Evolutionary conservation across 2,329 filamentous ascomycete species (phyloP).

Genomic region (Zymoseptoria passerinii): DNA sequence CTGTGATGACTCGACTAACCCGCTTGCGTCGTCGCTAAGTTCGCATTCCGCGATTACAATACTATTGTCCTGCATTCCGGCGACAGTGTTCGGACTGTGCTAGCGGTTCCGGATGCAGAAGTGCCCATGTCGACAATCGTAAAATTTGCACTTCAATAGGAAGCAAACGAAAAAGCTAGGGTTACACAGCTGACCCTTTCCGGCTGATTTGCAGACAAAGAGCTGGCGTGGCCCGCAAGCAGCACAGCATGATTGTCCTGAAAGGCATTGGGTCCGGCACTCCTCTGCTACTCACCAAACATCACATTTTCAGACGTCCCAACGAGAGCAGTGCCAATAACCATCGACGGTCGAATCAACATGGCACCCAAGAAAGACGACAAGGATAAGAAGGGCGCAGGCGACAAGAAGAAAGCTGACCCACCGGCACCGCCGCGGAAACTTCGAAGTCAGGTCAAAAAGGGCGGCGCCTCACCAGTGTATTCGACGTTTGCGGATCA

Average conservation of each 20-base stretch:
- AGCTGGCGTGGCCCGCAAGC: not conserved
- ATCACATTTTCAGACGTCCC: not conserved
- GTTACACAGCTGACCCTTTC: not conserved
- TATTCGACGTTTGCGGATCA: not conserved
- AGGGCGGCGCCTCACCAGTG: not conserved
- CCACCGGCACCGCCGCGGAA: not conserved
- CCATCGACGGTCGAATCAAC: not conserved
- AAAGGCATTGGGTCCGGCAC: not conserved
- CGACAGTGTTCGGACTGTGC: not conserved
- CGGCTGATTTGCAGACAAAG: not conserved
- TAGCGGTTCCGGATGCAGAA: not conserved
- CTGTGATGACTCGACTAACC: not conserved
- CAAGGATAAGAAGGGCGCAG: not conserved
- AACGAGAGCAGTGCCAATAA: not conserved
- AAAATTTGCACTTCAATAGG: not conserved
- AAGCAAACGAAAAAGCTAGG: not conserved
- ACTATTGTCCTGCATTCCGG: not conserved
- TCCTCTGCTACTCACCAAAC: not conserved
- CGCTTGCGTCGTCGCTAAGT: too few species aligned
- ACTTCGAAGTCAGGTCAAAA: not conserved
- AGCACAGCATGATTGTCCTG: not conserved
- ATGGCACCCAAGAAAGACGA: not conserved
- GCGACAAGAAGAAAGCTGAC: not conserved
- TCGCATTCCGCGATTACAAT: not conserved
- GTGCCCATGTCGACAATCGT: not conserved